Evolutionary conservation across 176 grass and related monocot species (phyloP).

Genomic region (Raddia distichophylla): DNA sequence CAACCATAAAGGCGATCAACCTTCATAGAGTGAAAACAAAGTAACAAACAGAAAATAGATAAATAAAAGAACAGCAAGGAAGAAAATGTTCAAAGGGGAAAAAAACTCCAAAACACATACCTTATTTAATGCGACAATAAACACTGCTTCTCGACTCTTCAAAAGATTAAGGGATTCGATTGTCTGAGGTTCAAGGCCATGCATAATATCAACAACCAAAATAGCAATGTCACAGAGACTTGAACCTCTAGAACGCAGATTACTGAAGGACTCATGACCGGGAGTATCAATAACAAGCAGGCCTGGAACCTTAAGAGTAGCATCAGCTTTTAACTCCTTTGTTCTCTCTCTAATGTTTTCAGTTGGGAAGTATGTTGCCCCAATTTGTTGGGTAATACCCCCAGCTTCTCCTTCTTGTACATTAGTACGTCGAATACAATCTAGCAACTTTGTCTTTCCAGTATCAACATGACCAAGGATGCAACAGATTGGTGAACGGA

Average conservation of each 20-base stretch:
- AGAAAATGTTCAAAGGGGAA: constrained; percentile 7
- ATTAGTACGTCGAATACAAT: constrained; percentile 88
- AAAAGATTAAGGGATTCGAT: constrained; percentile 92
- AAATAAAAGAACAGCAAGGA: constrained; percentile 27
- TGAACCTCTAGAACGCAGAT: constrained; percentile 97
- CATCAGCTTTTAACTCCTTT: constrained; percentile 87
- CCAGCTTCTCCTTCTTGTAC: constrained; percentile 96
- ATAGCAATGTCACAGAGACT: constrained; percentile 96
- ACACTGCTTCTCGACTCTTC: constrained; percentile 75
- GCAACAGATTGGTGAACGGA: constrained; percentile 95
- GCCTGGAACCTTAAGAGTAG: constrained; percentile 90
- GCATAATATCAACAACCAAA: constrained; percentile 98
- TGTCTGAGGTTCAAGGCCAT: constrained; percentile 91
- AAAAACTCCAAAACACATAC: constrained; percentile 48
- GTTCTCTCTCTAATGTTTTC: constrained; percentile 99
- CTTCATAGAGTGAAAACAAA: constrained; percentile 49
- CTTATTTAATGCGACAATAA: constrained; percentile 99
- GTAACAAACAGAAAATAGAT: constrained; percentile 29
- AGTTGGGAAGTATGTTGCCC: constrained; percentile 90
- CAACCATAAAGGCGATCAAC: constrained; percentile 98
- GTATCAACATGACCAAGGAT: constrained; percentile 97
- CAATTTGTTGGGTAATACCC: constrained; percentile 97
- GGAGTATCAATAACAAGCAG: constrained; percentile 98
- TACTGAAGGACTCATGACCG: constrained; percentile 87
- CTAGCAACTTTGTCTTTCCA: constrained; percentile 91